phyloP scores from a whole-genome alignment of 208 protist species.

The Trypanosoma vivax region DNA sequence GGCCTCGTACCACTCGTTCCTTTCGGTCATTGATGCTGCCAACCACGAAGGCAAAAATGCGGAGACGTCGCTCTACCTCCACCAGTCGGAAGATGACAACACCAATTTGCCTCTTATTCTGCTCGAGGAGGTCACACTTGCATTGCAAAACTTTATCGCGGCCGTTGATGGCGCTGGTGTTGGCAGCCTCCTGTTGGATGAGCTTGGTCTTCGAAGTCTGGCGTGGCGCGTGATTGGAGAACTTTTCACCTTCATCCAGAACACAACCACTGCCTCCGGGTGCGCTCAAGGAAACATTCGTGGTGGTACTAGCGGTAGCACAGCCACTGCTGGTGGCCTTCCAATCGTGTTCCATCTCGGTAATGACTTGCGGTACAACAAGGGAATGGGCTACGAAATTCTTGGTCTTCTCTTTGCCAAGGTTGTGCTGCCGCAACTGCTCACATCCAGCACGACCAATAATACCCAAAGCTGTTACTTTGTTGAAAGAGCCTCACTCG shows the following conservation, averaged over 20 bases:
- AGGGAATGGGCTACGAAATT: constrained; percentile 79
- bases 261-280: constrained; percentile 19
- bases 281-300: too few species aligned
- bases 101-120: constrained; percentile 85
- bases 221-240: constrained; percentile 64
- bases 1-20: constrained; percentile 68
- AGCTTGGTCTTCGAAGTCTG: constrained; percentile 46
- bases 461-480: constrained; percentile 9
- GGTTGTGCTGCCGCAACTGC: constrained; percentile 68
- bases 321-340: background rate
- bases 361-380: constrained; percentile 81
- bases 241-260: constrained; percentile 50
- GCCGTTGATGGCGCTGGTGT: constrained; percentile 14
- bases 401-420: constrained; percentile 81
- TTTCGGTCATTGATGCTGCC: constrained; percentile 63
- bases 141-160: constrained; percentile 54
- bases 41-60: constrained; percentile 1
- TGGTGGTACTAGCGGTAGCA: background rate
- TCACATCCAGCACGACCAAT: constrained; percentile 6
- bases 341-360: constrained; percentile 43
- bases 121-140: constrained; percentile 71
- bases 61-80: constrained; percentile 11
- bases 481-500: too few species aligned
- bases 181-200: constrained; percentile 23
- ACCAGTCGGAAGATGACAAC: constrained; percentile 84